Evolutionary conservation across 495 filamentous ascomycete genomes (phyloP), one percentile per base, ranked within the genome.

Genomic region (Penicillium canariense): DNA sequence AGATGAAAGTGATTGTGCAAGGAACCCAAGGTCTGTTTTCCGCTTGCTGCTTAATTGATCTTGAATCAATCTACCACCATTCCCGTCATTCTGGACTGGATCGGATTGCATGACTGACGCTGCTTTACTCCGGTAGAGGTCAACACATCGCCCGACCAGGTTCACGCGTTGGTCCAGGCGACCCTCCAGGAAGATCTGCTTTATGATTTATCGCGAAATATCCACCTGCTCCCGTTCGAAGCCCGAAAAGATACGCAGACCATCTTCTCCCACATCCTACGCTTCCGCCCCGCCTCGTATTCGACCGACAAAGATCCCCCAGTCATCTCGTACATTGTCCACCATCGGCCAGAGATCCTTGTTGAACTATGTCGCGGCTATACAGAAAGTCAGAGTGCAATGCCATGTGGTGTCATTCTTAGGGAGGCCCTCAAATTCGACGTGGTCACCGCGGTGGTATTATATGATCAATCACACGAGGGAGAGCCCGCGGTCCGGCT

Each of bases 351-450:
- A 0, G 90, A 96, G 61, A 85, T 96, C 14, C 80, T 97, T 35
- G 76, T 96, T 44, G 89, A 90, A 42, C 71, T 99, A 51, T 97
- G 96, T 68, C 84, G 86, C 39, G 91, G 91, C 23, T 99, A 97
- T 65, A 85, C 89, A 50, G 79, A 90, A 65, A 86, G 87, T 58
- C 91, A 97, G 67, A 96, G 92, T 73, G 90, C 93, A 3, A 91
- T 94, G 66, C 89, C 89, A 9, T 96, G 92, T 55, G 95, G 95
- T 18, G 88, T 87, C 1, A 90, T 97, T 3, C 76, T 99, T 43
- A 81, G 92, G 36, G 95, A 99, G 68, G 87, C 93, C 2, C 77
- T 99, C 46, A 97, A 97, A 69, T 89, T 87, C 65, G 91, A 97
- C 65, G 83, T 87, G 8, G 85, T 96, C 7, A 87, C 93, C 10